These are phyloP conservation scores for Albifimbria verrucaria DNA, from an alignment of 2,329 filamentous ascomycete genomes.

Conservation along the genomic window DNA sequence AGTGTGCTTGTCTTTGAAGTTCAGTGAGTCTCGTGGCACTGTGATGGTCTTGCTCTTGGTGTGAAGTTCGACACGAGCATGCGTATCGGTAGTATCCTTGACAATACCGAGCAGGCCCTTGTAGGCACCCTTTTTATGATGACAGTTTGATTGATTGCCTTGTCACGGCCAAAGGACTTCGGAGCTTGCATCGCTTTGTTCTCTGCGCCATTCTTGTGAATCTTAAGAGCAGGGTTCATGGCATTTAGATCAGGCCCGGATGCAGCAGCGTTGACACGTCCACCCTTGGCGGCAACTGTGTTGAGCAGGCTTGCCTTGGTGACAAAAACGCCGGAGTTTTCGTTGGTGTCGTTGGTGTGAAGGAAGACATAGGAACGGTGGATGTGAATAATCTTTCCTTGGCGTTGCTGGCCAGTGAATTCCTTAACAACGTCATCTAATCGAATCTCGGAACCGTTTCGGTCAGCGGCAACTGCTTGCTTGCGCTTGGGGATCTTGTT, in stretches of 20 bases:
- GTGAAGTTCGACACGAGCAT: constrained; percentile 88
- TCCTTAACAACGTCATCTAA: constrained; percentile 92
- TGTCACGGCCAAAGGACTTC: constrained; percentile 75
- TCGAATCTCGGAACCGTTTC: constrained; percentile 89
- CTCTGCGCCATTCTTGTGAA: constrained; percentile 56
- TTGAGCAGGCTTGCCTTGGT: constrained; percentile 80
- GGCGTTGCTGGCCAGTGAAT: constrained; percentile 76
- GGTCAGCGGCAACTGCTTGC: constrained; percentile 85
- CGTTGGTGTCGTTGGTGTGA: constrained; percentile 76
- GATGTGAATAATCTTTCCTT: constrained; percentile 89
- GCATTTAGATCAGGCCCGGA: constrained; percentile 76
- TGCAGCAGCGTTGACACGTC: constrained; percentile 60
- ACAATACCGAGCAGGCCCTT: constrained; percentile 94
- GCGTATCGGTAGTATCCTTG: constrained; percentile 84
- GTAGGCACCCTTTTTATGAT: constrained; percentile 83
- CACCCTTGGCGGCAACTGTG: constrained; percentile 92
- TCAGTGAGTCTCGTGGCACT: constrained; percentile 76
- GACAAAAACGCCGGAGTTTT: constrained; percentile 89
- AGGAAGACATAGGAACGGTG: constrained; percentile 90
- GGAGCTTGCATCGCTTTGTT: constrained; percentile 59
- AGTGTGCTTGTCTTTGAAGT: constrained; percentile 79
- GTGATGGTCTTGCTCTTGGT: constrained; percentile 91
- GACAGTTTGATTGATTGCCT: constrained; percentile 85
- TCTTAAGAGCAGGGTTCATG: constrained; percentile 89
- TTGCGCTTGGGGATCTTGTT: constrained; percentile 83